phyloP scores from a whole-genome alignment of 345 rosid species.

The Eucalyptus regnans region DNA sequence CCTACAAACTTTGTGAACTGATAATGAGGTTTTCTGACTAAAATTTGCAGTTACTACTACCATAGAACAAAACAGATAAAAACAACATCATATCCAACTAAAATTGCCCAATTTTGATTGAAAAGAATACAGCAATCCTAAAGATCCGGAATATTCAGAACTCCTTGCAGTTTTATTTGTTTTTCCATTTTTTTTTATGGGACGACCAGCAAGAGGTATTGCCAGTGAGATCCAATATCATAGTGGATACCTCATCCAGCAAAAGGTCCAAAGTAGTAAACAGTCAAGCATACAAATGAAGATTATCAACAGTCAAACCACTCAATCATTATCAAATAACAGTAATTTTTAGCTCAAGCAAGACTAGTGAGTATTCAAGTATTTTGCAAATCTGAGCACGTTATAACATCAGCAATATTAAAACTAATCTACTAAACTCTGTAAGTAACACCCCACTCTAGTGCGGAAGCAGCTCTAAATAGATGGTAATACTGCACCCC shows the following conservation, averaged over 20 bases:
- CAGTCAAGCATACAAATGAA: not conserved
- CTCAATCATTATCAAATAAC: not conserved
- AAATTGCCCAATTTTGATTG: not conserved
- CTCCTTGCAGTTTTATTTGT: not conserved
- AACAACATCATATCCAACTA: not conserved
- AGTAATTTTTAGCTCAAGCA: not conserved
- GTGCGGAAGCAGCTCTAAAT: not conserved
- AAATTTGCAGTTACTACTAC: not conserved
- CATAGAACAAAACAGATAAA: not conserved
- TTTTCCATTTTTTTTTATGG: not conserved
- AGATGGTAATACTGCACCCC: not conserved
- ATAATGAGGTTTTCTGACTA: not conserved
- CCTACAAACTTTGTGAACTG: conserved; percentile 24
- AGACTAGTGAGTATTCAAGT: not conserved
- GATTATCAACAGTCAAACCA: not conserved
- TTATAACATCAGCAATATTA: not conserved
- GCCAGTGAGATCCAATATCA: not conserved
- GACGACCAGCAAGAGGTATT: not conserved
- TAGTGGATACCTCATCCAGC: not conserved
- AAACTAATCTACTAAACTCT: not conserved
- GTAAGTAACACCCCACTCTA: not conserved
- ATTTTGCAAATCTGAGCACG: not conserved
- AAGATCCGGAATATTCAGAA: not conserved
- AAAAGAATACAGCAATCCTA: not conserved
- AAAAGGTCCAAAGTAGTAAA: not conserved